phyloP scores from a whole-genome alignment of 2,329 filamentous ascomycete species.

The Colletotrichum tropicicola region DNA sequence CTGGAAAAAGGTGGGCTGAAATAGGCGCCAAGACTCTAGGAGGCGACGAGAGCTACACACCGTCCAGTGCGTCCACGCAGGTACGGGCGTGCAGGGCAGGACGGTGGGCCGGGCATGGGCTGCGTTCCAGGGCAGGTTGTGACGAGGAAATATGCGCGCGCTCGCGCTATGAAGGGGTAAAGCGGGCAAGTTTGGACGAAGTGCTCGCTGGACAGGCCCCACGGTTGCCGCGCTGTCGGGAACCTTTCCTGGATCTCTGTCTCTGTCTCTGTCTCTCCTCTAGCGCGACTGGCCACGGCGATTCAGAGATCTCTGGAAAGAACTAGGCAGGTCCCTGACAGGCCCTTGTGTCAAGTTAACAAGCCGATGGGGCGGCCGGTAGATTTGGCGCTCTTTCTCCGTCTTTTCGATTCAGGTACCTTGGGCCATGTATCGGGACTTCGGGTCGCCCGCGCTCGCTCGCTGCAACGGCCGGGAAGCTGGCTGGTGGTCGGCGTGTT shows the following conservation, averaged over 20 bases:
- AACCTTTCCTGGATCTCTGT: slow-evolving; percentile 8
- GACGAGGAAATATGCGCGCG: slow-evolving; percentile 6
- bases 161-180: background rate
- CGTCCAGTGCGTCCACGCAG: slow-evolving; percentile 1
- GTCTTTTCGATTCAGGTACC: slow-evolving; percentile 10
- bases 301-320: slow-evolving; percentile 25
- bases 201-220: slow-evolving; percentile 9
- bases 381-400: slow-evolving; percentile 23
- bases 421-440: slow-evolving; percentile 1
- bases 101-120: no score
- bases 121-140: slow-evolving; percentile 7
- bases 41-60: background rate
- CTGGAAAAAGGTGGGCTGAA: slow-evolving; percentile 21
- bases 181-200: slow-evolving; percentile 28
- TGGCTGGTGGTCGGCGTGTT: background rate
- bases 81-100: no score
- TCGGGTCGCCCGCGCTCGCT: slow-evolving; percentile 2
- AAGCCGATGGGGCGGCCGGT: slow-evolving; percentile 11
- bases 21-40: slow-evolving; percentile 3
- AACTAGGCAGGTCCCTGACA: slow-evolving; percentile 1
- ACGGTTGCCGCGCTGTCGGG: slow-evolving; percentile 29
- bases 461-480: background rate
- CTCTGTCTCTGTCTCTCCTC: background rate
- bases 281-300: slow-evolving; percentile 22
- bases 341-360: slow-evolving; percentile 20